Conservation (phyloP, 2,329 filamentous ascomycete genomes). For the Fusarium zealandicum region DNA sequence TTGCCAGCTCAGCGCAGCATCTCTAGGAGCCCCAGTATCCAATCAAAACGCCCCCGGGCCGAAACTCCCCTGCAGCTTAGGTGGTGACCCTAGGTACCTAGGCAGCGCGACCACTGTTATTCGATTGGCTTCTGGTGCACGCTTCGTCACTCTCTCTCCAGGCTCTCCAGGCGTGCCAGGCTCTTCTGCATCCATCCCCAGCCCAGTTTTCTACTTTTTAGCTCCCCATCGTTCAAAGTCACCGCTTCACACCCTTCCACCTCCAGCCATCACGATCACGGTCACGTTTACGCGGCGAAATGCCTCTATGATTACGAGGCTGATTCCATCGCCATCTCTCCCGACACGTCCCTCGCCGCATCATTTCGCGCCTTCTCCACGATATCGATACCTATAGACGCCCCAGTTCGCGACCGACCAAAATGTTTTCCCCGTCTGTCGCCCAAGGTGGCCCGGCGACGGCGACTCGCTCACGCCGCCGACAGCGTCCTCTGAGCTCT, state of each 20-base stretch:
- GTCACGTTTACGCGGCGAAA: constrained; percentile 37
- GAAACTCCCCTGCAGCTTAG: constrained; percentile 17
- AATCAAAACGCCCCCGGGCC: constrained; percentile 36
- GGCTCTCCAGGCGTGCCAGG: not conserved
- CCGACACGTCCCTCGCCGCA: constrained; percentile 19
- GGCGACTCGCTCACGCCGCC: constrained; percentile 66
- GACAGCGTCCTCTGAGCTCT: constrained; percentile 65
- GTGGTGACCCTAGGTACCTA: constrained; percentile 22
- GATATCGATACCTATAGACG: constrained; percentile 16
- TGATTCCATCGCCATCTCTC: constrained; percentile 35
- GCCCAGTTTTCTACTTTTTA: constrained; percentile 33
- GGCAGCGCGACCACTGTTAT: constrained; percentile 27
- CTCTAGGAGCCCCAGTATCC: constrained; percentile 26
- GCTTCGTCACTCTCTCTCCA: constrained; percentile 41
- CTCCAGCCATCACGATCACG: constrained; percentile 30
- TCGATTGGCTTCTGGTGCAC: constrained; percentile 38
- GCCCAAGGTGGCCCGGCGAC: constrained; percentile 61
- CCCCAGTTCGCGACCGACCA: constrained; percentile 36
- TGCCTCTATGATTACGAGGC: constrained; percentile 40
- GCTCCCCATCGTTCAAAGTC: constrained; percentile 28
- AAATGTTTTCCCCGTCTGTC: constrained; percentile 67
- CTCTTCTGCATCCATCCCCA: constrained; percentile 24
- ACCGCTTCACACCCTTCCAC: constrained; percentile 30
- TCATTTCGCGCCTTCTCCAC: constrained; percentile 20
- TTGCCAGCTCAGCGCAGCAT: constrained; percentile 38